Base-by-base conservation (phyloP, 2,329 filamentous ascomycete species). In the Colletotrichum lentis region DNA sequence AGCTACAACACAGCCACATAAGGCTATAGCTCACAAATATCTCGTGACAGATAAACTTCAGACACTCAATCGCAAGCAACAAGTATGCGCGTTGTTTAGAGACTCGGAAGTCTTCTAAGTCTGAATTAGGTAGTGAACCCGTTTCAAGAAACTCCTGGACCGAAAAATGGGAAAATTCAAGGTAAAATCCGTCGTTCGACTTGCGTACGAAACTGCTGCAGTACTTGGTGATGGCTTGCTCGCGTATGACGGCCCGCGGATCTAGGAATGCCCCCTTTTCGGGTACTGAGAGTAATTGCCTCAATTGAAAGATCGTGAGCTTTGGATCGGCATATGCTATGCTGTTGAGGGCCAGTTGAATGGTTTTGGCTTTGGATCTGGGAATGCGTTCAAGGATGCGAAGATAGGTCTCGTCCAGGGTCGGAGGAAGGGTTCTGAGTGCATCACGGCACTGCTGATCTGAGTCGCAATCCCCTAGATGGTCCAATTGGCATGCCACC, bases 401-500 rank as follows among this genome's bases (percentile, higher is more conserved):
- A 7, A 39, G n/a, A 3, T 67, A 67, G 1, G 37, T 63, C 1
- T 57, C 59, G 24, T 55, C 24, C 0, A 67, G 50, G 8, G 14
- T 37, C 0, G 58, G 59, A 0, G 64, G 64, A 1, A 67, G 20
- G 0, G 16, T 16, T 3, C 11, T 46, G 1, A 67, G 24, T 1
- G 64, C 50, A 0, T 57, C 35, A 0, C 52, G 44, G 14, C 64
- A 62, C n/a, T 62, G 1, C 18, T 64, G 3, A 18, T 67, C 59
- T 2, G 58, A 62, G 3, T 27, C n/a, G 44, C 58, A 63, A 0
- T 27, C 1, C n/a, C 20, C 52, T 0, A 67, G 53, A 16, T 67
- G 52, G 5, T 64, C 64, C 11, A 67, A 1, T 44, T 67, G 64
- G 47, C 64, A 67, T 0, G 64, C 20, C 0, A 67, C 64, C 59